A percentile compares a stretch with the other conserved stretches of the same genome.
phyloP scores from a whole-genome alignment of 352 stramenopile species.

The Labyrinthula sp. region DNA sequence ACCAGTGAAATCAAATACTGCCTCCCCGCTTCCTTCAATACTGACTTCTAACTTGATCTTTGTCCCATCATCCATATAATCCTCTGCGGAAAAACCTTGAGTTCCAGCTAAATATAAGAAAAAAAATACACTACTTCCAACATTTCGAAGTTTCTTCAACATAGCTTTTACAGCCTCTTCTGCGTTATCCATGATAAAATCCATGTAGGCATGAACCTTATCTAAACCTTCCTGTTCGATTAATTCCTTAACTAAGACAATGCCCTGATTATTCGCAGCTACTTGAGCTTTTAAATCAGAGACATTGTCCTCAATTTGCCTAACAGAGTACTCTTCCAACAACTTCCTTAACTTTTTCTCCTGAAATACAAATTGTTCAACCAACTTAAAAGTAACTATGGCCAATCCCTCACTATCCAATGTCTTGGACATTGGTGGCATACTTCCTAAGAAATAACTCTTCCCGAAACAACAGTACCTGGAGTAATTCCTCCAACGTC shows the following conservation, averaged over 20 bases:
- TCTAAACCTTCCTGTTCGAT: slow-evolving; percentile 77
- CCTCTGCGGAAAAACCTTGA: slow-evolving; percentile 61
- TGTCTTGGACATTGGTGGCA: slow-evolving; percentile 78
- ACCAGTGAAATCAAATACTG: slow-evolving; percentile 87
- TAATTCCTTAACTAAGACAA: slow-evolving; percentile 76
- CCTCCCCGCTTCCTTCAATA: slow-evolving; percentile 68
- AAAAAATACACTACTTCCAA: slow-evolving; percentile 40
- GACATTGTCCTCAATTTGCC: slow-evolving; percentile 88
- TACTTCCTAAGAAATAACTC: too few species aligned
- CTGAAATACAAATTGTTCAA: slow-evolving; percentile 76
- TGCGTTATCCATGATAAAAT: slow-evolving; percentile 83
- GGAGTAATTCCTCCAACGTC: slow-evolving; percentile 92
- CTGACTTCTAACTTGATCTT: slow-evolving; percentile 80
- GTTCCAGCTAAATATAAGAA: slow-evolving; percentile 7
- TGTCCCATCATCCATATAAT: slow-evolving; percentile 97
- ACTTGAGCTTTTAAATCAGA: slow-evolving; percentile 91
- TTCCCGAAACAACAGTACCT: slow-evolving; percentile 33
- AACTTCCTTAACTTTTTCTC: slow-evolving; percentile 86
- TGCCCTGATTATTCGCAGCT: slow-evolving; percentile 85
- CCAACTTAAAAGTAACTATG: slow-evolving; percentile 97
- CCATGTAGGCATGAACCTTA: slow-evolving; percentile 91
- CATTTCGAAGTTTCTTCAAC: slow-evolving; percentile 59
- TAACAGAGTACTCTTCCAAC: slow-evolving; percentile 68
- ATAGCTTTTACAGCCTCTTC: slow-evolving; percentile 80
- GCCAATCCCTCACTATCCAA: slow-evolving; percentile 88